These are phyloP conservation scores for Pseudogymnoascus sp. DNA, from an alignment of 2,329 filamentous ascomycete species.

Conservation along the genomic window DNA sequence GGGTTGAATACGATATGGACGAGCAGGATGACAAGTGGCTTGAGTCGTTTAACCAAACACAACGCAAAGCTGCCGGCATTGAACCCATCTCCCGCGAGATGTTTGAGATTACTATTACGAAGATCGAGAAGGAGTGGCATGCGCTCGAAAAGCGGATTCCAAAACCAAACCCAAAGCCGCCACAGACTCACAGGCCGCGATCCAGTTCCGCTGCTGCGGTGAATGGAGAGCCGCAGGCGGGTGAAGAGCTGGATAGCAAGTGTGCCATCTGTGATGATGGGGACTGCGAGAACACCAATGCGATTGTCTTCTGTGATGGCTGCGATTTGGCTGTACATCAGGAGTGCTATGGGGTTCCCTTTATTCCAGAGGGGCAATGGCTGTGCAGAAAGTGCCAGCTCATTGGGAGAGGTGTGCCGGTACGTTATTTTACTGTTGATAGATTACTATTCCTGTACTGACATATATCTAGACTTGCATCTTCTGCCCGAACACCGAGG, in stretches of 20 bases:
- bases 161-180: slow-evolving; percentile 92
- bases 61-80: slow-evolving; percentile 63
- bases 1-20: slow-evolving; percentile 99
- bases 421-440: slow-evolving; percentile 35
- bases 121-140: slow-evolving; percentile 98
- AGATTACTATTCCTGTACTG: slow-evolving; percentile 11
- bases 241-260: slow-evolving; percentile 93
- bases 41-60: slow-evolving; percentile 63
- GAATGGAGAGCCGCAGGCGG: slow-evolving; percentile 79
- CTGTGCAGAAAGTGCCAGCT: slow-evolving; percentile 93
- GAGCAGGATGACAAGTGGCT: slow-evolving; percentile 98
- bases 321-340: slow-evolving; percentile 97
- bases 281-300: slow-evolving; percentile 99
- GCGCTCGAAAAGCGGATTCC: slow-evolving; percentile 92
- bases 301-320: slow-evolving; percentile 97
- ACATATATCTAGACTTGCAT: slow-evolving; percentile 64
- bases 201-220: slow-evolving; percentile 93
- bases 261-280: slow-evolving; percentile 97
- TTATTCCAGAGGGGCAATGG: slow-evolving; percentile 98
- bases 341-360: slow-evolving; percentile 97
- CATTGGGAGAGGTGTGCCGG: slow-evolving; percentile 81
- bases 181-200: slow-evolving; percentile 83
- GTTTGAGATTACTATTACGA: slow-evolving; percentile 96
- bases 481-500: slow-evolving; percentile 95
- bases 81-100: slow-evolving; percentile 85